phyloP scores from a whole-genome alignment of 2,329 filamentous ascomycete genomes.

The Diplodia seriata region DNA sequence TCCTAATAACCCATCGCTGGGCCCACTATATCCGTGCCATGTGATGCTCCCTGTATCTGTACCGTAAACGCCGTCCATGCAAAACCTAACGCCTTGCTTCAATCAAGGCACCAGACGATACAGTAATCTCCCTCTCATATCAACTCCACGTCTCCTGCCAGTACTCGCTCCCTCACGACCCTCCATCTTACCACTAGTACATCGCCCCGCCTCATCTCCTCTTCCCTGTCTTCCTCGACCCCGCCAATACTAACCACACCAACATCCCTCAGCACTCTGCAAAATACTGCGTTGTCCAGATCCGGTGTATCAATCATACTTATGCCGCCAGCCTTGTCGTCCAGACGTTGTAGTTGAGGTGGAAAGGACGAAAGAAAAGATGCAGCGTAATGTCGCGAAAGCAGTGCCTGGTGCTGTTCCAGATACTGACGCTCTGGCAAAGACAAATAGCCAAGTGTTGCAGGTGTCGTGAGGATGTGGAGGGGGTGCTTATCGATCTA shows the following conservation, averaged over 20 bases:
- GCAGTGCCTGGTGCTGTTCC: slow-evolving; percentile 80
- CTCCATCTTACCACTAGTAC: slow-evolving; percentile 66
- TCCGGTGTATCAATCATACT: slow-evolving; percentile 94
- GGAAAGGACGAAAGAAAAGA: slow-evolving; percentile 89
- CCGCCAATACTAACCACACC: slow-evolving; percentile 64
- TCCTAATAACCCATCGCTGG: not conserved
- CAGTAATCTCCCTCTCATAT: slow-evolving; percentile 45
- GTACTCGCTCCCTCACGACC: slow-evolving; percentile 67
- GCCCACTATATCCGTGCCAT: not conserved
- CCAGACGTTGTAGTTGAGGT: slow-evolving; percentile 76
- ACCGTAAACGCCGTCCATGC: slow-evolving; percentile 13
- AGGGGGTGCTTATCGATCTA: slow-evolving; percentile 80
- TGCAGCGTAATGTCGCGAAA: slow-evolving; percentile 82
- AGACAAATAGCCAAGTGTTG: slow-evolving; percentile 65
- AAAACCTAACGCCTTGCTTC: too few relatives aligned
- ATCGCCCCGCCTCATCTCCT: slow-evolving; percentile 58
- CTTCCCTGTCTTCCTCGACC: slow-evolving; percentile 58
- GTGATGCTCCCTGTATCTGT: not conserved
- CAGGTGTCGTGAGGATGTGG: slow-evolving; percentile 42
- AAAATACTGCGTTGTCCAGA: slow-evolving; percentile 81
- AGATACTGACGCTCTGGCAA: slow-evolving; percentile 81
- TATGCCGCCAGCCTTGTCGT: slow-evolving; percentile 87
- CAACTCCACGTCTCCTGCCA: slow-evolving; percentile 76
- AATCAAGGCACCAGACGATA: not conserved
- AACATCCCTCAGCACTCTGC: slow-evolving; percentile 70